Conservation (phyloP, 352 stramenopile genomes). For the Phytophthora meadii region DNA sequence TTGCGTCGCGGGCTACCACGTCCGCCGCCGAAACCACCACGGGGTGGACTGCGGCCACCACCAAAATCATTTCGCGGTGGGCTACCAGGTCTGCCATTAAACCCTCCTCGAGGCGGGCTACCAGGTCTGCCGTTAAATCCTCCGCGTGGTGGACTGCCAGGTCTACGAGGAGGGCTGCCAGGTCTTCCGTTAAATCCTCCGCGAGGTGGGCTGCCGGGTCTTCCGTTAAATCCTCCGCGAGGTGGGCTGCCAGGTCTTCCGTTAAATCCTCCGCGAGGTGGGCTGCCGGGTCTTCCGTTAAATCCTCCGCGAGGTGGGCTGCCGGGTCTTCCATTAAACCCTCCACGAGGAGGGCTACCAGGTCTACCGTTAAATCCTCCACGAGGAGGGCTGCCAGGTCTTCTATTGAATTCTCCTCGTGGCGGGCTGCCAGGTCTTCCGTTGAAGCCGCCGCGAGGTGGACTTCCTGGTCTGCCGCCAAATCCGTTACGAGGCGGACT, state of each 20-base stretch:
- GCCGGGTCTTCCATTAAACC: slow-evolving; percentile 15
- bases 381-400: slow-evolving; percentile 22
- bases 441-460: slow-evolving; percentile 10
- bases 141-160: slow-evolving; percentile 3
- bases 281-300: slow-evolving; percentile 12
- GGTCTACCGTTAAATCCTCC: slow-evolving; percentile 5
- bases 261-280: slow-evolving; percentile 15
- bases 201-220: slow-evolving; percentile 2
- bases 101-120: slow-evolving; percentile 3
- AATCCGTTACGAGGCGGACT: slow-evolving; percentile 15
- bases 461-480: slow-evolving; percentile 12
- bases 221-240: slow-evolving; percentile 2
- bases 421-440: slow-evolving; percentile 15
- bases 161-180: slow-evolving; percentile 8
- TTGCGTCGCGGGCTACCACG: slow-evolving; percentile 28
- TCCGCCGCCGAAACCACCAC: slow-evolving; percentile 11
- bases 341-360: slow-evolving; percentile 13
- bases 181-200: slow-evolving; percentile 12
- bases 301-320: slow-evolving; percentile 14
- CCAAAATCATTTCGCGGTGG: slow-evolving; percentile 12
- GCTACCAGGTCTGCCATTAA: slow-evolving; percentile 18
- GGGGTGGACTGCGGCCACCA: slow-evolving; percentile 12
- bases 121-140: slow-evolving; percentile 8
- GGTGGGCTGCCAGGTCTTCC: slow-evolving; percentile 5
- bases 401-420: slow-evolving; percentile 18